Conservation (phyloP, 352 stramenopile genomes). For the Phytopythium chamaehyphon region DNA sequence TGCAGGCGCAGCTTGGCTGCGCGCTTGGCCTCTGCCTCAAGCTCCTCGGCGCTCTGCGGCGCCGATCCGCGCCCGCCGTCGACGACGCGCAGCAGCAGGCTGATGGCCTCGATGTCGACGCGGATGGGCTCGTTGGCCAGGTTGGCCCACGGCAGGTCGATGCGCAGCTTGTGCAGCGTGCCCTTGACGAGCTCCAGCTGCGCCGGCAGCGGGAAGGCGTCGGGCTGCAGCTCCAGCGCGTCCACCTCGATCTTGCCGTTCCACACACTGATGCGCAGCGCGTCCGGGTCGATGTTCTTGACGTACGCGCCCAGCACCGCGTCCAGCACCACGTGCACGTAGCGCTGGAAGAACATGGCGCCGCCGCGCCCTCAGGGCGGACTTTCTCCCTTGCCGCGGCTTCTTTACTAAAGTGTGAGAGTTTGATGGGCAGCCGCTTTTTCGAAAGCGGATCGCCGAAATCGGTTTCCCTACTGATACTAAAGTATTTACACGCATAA, state of each 20-base stretch:
- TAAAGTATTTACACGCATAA: not conserved
- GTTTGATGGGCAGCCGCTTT: not conserved
- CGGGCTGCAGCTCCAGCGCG: conserved; percentile 70
- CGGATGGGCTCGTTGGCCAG: conserved; percentile 66
- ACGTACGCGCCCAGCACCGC: conserved; percentile 80
- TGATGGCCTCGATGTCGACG: conserved; percentile 76
- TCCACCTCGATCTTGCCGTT: conserved; percentile 84
- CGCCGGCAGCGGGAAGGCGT: conserved; percentile 61
- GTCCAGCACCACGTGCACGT: conserved; percentile 81
- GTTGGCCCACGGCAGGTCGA: conserved; percentile 77
- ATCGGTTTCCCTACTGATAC: conserved; percentile 1
- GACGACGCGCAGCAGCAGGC: conserved; percentile 58
- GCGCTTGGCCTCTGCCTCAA: conserved; percentile 14
- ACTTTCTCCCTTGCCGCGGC: not conserved
- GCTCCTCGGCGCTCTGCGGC: not conserved
- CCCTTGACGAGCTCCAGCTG: conserved; percentile 70
- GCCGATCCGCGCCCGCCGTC: conserved; percentile 19
- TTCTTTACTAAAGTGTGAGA: not conserved
- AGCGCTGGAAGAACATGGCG: conserved; percentile 79
- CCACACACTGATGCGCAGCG: conserved; percentile 83
- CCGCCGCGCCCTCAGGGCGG: no score
- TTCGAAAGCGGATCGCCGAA: not conserved
- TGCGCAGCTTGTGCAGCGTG: conserved; percentile 67
- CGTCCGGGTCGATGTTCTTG: conserved; percentile 84
- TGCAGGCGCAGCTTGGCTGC: conserved; percentile 40